Conservation (phyloP, 768 basidiomycete species). For the Galerina sulciceps region DNA sequence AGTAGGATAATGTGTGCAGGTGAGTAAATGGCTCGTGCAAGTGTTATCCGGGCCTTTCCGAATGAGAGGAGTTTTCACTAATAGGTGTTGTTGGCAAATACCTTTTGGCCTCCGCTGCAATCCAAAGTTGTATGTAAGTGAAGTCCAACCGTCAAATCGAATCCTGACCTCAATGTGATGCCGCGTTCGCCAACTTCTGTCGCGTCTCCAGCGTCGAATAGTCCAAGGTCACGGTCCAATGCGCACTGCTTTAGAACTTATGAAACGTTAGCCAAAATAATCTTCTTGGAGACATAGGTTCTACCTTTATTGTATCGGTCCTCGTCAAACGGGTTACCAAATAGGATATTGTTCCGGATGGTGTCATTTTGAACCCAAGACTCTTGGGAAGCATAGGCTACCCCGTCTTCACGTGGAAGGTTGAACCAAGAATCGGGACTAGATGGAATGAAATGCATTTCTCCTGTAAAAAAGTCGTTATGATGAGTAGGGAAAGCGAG, state of each 20-base stretch:
- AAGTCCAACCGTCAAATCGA: neutral
- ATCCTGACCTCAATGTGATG: conserved; percentile 5
- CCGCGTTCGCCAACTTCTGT: conserved; percentile 15
- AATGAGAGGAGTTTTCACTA: neutral
- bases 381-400: conserved; percentile 82
- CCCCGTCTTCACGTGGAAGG: conserved; percentile 65
- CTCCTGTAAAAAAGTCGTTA: conserved; percentile 35
- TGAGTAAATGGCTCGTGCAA: conserved; percentile 50
- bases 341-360: conserved; percentile 79
- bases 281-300: no score
- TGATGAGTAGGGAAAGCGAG: neutral
- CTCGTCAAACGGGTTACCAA: conserved; percentile 75
- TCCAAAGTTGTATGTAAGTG: neutral
- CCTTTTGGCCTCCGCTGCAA: conserved; percentile 44
- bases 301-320: conserved; percentile 69
- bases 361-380: conserved; percentile 84
- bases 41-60: conserved; percentile 44
- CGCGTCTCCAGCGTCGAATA: conserved; percentile 8
- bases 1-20: conserved; percentile 63
- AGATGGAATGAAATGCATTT: conserved; percentile 62
- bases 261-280: neutral
- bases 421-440: conserved; percentile 62
- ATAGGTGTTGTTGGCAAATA: neutral
- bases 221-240: conserved; percentile 59
- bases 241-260: conserved; percentile 57